Percentiles rank a stretch among this genome's conserved stretches.
phyloP scores from a whole-genome alignment of 805 yeast species.

The Candida yuanshanica region DNA sequence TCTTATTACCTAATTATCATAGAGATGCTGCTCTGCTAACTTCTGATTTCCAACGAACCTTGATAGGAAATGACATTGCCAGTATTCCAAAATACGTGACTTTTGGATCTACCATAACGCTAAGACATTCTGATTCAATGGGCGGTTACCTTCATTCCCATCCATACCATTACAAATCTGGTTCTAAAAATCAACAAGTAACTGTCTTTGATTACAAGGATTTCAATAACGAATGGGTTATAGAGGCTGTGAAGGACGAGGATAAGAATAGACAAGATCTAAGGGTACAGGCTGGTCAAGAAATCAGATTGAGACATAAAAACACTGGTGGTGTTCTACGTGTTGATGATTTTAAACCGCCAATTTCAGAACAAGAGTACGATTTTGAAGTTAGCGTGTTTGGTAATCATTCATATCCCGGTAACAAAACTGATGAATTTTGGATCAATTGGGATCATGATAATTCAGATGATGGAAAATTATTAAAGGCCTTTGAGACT shows the following conservation, averaged over 20 bases:
- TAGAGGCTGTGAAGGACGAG: slow-evolving; percentile 38
- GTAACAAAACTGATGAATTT: slow-evolving; percentile 69
- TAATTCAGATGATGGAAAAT: slow-evolving; percentile 25
- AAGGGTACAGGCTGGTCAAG: slow-evolving; percentile 25
- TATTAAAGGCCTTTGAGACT: slow-evolving; percentile 41
- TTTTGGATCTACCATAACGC: slow-evolving; percentile 63
- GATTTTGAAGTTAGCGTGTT: slow-evolving; percentile 75
- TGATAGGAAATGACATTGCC: slow-evolving; percentile 36
- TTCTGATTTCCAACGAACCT: slow-evolving; percentile 59
- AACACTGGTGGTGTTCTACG: slow-evolving; percentile 62
- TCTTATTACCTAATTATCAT: slow-evolving; percentile 33
- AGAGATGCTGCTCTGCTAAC: slow-evolving; percentile 63
- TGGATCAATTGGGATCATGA: slow-evolving; percentile 30
- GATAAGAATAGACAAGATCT: slow-evolving; percentile 27
- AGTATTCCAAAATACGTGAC: slow-evolving; percentile 58
- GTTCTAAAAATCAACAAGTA: slow-evolving; percentile 74
- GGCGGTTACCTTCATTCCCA: slow-evolving; percentile 86
- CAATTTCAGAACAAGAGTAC: slow-evolving; percentile 86
- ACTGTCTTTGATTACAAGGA: slow-evolving; percentile 62
- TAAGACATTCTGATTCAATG: slow-evolving; percentile 63
- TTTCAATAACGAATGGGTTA: slow-evolving; percentile 64
- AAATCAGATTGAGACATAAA: slow-evolving; percentile 67
- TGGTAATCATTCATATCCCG: slow-evolving; percentile 56
- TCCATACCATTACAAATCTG: slow-evolving; percentile 52
- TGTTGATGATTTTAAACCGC: slow-evolving; percentile 71